phyloP scores from a whole-genome alignment of 495 filamentous ascomycete species.

The Bathelium albidoporum region DNA sequence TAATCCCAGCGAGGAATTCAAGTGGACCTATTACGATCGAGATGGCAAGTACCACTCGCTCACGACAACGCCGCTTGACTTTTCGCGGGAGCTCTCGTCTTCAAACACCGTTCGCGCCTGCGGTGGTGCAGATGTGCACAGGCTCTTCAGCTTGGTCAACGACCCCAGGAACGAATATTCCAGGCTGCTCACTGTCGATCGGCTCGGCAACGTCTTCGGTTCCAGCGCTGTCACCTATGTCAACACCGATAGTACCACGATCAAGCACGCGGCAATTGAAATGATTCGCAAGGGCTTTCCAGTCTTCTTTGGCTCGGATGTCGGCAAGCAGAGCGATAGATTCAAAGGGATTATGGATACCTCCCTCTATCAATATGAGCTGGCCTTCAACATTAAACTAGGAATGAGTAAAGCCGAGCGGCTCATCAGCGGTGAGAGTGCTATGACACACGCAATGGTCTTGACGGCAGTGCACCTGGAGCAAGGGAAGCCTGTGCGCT shows the following conservation, averaged over 20 bases:
- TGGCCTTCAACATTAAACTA: constrained; percentile 66
- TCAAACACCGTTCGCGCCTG: constrained; percentile 39
- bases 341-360: constrained; percentile 66
- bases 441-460: constrained; percentile 90
- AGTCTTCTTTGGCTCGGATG: constrained; percentile 82
- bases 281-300: constrained; percentile 69
- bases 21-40: constrained; percentile 63
- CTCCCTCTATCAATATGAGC: constrained; percentile 58
- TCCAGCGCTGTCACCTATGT: constrained; percentile 64
- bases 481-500: constrained; percentile 55
- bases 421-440: constrained; percentile 57
- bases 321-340: constrained; percentile 65
- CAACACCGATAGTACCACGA: constrained; percentile 61
- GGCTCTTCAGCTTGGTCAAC: constrained; percentile 69
- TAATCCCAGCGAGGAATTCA: constrained; percentile 51
- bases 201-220: constrained; percentile 68
- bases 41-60: constrained; percentile 49
- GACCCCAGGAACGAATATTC: constrained; percentile 68
- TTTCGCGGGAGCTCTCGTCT: constrained; percentile 49
- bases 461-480: constrained; percentile 69
- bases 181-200: constrained; percentile 59
- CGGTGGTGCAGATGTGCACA: constrained; percentile 41
- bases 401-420: constrained; percentile 64
- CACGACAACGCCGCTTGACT: constrained; percentile 47
- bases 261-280: constrained; percentile 61